A percentile compares a stretch with the other conserved stretches of the same genome.
These are phyloP conservation scores for Gnetum montanum DNA, from an alignment of 75 land plant genomes.

Conservation along the genomic window DNA sequence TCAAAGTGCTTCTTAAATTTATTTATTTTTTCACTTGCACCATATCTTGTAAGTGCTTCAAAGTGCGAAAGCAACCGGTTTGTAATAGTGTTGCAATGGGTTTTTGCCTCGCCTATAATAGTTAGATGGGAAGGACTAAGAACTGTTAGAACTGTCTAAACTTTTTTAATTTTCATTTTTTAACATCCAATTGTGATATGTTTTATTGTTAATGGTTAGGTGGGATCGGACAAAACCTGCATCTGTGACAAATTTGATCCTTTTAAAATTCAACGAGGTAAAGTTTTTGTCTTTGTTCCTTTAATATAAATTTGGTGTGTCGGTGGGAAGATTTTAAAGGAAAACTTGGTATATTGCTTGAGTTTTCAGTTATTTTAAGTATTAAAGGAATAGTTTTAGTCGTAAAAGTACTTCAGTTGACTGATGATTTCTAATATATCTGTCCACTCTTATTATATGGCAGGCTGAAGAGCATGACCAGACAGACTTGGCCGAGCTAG, in stretches of 20 bases:
- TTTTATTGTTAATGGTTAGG: slow-evolving; percentile 25
- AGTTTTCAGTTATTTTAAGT: not conserved
- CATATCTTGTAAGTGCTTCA: no score
- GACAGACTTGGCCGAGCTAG: slow-evolving; percentile 50
- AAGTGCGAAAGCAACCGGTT: no score
- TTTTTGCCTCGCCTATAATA: not conserved
- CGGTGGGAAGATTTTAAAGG: not conserved
- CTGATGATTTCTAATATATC: not conserved
- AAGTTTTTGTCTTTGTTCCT: not conserved
- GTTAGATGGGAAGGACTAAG: not conserved
- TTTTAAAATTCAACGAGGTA: slow-evolving; percentile 87
- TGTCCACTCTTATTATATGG: not conserved
- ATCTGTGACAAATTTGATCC: slow-evolving; percentile 68
- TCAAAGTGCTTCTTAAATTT: no score
- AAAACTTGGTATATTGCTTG: not conserved
- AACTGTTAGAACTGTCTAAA: not conserved
- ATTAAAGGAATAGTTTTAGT: not conserved
- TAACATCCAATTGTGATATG: slow-evolving; percentile 3
- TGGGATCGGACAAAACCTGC: slow-evolving; percentile 83
- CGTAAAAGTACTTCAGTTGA: not conserved
- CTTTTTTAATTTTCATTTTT: not conserved
- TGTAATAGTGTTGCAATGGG: no score
- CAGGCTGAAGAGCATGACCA: slow-evolving; percentile 88
- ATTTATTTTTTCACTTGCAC: no score
- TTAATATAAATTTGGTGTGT: not conserved